These are phyloP conservation scores for Lactifluus volemus DNA, from an alignment of 768 basidiomycete species.

Conservation along the genomic window DNA sequence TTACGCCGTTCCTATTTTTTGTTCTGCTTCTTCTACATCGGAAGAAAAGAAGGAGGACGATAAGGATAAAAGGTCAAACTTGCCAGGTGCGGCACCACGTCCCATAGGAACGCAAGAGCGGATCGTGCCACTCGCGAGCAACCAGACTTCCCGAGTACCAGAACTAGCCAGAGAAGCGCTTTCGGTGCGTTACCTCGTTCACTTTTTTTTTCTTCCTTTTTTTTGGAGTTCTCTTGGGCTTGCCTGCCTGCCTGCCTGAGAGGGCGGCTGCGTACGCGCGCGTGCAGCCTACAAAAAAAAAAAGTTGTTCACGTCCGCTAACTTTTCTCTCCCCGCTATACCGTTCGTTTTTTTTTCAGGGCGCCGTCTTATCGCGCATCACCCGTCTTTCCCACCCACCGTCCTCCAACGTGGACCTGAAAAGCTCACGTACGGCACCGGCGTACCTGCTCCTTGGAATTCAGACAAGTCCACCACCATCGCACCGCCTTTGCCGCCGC, in stretches of 20 bases:
- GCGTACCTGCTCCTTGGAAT: conserved; percentile 39
- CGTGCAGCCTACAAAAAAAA: too few relatives aligned
- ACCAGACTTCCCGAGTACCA: conserved; percentile 57
- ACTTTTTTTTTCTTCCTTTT: background rate
- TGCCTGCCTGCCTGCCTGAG: too few relatives aligned
- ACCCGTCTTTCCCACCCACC: conserved; percentile 60
- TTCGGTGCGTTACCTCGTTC: conserved; percentile 39
- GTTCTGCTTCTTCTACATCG: conserved; percentile 16
- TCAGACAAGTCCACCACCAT: conserved; percentile 25
- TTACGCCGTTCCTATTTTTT: conserved; percentile 43
- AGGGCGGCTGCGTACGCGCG: too few relatives aligned
- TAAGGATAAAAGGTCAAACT: conserved; percentile 41
- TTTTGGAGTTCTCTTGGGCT: too few relatives aligned
- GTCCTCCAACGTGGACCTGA: conserved; percentile 43
- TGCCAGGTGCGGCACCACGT: conserved; percentile 31
- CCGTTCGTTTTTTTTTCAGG: too few relatives aligned
- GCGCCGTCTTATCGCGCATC: conserved; percentile 48
- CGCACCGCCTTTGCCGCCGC: conserved; percentile 16
- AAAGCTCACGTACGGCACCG: conserved; percentile 34
- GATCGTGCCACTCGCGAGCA: conserved; percentile 54
- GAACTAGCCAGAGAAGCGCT: conserved; percentile 58
- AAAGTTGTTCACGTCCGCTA: too few relatives aligned
- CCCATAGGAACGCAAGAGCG: conserved; percentile 39
- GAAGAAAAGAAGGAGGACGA: conserved; percentile 44
- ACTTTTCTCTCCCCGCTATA: too few relatives aligned